Percentiles rank a stretch among this genome's conserved stretches.
These are phyloP conservation scores for Hericium coralloides DNA, from an alignment of 768 basidiomycete species.

Conservation along the genomic window DNA sequence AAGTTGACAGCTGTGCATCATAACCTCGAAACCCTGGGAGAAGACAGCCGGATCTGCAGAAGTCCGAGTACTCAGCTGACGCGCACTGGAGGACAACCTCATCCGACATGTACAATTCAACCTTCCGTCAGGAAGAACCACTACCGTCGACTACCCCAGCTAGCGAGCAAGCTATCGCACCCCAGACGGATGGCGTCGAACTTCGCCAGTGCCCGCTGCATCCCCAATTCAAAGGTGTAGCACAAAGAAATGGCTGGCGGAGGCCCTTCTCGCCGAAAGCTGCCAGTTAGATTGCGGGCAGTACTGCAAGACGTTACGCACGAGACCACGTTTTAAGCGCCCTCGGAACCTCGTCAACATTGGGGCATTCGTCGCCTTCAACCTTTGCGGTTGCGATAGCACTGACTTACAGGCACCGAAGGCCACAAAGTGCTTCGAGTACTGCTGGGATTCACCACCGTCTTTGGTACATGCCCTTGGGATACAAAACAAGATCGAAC, in stretches of 20 bases:
- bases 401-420: conserved; percentile 53
- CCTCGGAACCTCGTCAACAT: conserved; percentile 91
- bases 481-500: conserved; percentile 56
- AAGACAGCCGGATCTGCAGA: conserved; percentile 72
- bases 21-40: conserved; percentile 86
- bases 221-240: conserved; percentile 99
- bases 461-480: conserved; percentile 71
- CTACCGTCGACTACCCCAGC: conserved; percentile 91
- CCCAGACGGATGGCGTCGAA: conserved; percentile 98
- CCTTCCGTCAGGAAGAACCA: conserved; percentile 95
- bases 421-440: conserved; percentile 76
- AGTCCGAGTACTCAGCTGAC: conserved; percentile 94
- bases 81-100: conserved; percentile 90
- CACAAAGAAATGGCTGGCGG: conserved; percentile 90
- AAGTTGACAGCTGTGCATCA: conserved; percentile 18
- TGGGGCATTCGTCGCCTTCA: conserved; percentile 78
- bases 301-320: conserved; percentile 97
- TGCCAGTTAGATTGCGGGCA: conserved; percentile 81
- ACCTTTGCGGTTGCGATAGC: conserved; percentile 44
- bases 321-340: conserved; percentile 74
- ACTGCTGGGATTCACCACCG: conserved; percentile 88
- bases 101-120: conserved; percentile 99
- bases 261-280: conserved; percentile 83
- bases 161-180: conserved; percentile 98
- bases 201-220: conserved; percentile 92